Conservation (phyloP, 1,139 yeast genomes). For the Insectozyma bohioensis region DNA sequence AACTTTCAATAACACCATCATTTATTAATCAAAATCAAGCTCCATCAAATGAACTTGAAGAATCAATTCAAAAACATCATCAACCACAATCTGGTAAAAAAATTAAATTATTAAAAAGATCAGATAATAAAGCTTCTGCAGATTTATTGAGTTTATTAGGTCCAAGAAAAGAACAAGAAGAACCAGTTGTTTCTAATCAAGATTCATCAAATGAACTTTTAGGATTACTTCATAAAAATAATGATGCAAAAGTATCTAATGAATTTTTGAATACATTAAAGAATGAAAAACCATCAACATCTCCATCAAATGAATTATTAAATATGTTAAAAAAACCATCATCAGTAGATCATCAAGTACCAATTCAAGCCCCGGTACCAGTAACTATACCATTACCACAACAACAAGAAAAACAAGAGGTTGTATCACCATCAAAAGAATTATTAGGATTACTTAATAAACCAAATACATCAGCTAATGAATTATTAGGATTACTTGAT, state of each 20-base stretch:
- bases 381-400: conserved; percentile 14
- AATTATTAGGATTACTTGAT: conserved; percentile 24
- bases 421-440: conserved; percentile 14
- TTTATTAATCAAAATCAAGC: conserved; percentile 6
- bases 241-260: conserved; percentile 1
- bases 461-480: conserved; percentile 12
- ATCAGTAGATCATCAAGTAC: not conserved
- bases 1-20: conserved; percentile 1
- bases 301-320: conserved; percentile 7
- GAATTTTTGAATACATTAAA: conserved; percentile 7
- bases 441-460: conserved; percentile 24
- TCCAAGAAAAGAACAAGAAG: conserved; percentile 9
- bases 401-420: conserved; percentile 4
- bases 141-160: conserved; percentile 16
- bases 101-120: conserved; percentile 32
- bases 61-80: conserved; percentile 9
- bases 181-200: not conserved
- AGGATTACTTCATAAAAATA: conserved; percentile 8
- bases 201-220: conserved; percentile 9
- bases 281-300: not conserved
- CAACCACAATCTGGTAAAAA: conserved; percentile 24
- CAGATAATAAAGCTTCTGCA: conserved; percentile 16
- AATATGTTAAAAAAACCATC: conserved; percentile 6
- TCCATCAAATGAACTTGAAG: conserved; percentile 28
- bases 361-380: conserved; percentile 12